Evolutionary conservation across 768 basidiomycete genomes (phyloP).

Genomic region (Daedaleopsis sinensis): DNA sequence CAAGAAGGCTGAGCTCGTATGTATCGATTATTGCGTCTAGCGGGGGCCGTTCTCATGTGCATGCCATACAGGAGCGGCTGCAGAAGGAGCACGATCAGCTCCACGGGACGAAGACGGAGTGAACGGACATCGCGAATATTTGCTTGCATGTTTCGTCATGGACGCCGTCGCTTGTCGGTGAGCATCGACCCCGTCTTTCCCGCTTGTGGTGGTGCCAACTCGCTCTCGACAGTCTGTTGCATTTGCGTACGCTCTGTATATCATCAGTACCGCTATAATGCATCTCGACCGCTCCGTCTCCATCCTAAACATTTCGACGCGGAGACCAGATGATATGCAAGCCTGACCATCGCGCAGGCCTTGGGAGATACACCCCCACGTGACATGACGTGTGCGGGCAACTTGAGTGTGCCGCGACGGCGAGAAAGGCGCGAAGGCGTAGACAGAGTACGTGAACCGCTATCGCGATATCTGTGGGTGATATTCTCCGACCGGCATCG

Average conservation of each 20-base stretch:
- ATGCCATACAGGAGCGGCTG: constrained; percentile 31
- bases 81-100: constrained; percentile 32
- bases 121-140: not conserved
- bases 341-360: not conserved
- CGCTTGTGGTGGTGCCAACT: not conserved
- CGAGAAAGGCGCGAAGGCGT: no score
- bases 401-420: no score
- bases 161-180: not conserved
- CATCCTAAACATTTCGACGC: no score
- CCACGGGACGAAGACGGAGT: constrained; percentile 7
- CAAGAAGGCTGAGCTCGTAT: constrained; percentile 37
- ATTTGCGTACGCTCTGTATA: constrained; percentile 8
- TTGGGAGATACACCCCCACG: no score
- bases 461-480: no score
- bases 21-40: constrained; percentile 8
- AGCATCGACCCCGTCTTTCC: not conserved
- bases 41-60: not conserved
- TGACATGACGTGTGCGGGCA: no score
- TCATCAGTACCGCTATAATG: not conserved
- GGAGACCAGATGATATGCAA: no score
- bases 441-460: no score
- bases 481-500: no score
- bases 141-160: not conserved
- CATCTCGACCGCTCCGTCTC: not conserved
- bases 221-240: not conserved